phyloP scores from a whole-genome alignment of 169 alveolate genomes.

The Perkinsus chesapeaki region DNA sequence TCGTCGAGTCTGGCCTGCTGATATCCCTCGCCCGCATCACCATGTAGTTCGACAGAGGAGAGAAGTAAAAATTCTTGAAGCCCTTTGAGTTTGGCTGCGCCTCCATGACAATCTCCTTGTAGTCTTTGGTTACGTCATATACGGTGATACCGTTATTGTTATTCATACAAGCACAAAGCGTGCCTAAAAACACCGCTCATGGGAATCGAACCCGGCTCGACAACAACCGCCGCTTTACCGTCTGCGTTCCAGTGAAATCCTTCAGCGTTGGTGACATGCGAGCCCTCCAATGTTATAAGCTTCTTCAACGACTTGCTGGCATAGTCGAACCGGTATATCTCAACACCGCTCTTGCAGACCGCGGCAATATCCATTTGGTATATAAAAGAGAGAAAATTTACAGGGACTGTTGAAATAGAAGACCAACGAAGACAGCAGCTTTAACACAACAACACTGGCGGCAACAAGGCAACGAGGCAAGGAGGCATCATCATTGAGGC shows the following conservation, averaged over 20 bases:
- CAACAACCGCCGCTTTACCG: background rate
- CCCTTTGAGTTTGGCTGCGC: background rate
- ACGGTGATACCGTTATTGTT: background rate
- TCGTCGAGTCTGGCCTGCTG: background rate
- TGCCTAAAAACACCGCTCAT: background rate
- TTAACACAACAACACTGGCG: too few relatives aligned
- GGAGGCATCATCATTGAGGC: too few relatives aligned
- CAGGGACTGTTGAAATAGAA: background rate
- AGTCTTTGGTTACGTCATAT: background rate
- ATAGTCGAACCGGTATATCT: background rate
- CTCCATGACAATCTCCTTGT: background rate
- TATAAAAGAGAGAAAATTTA: background rate
- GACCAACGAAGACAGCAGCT: background rate
- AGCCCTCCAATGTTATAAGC: background rate
- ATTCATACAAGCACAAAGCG: background rate
- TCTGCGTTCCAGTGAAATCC: background rate
- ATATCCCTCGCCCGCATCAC: background rate
- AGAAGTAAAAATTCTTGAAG: background rate
- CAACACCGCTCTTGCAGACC: background rate
- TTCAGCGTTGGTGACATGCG: background rate
- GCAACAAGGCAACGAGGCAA: too few relatives aligned
- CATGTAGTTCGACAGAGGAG: background rate
- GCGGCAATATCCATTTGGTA: background rate
- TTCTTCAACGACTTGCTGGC: background rate
- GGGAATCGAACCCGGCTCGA: background rate